phyloP scores from a whole-genome alignment of 192 early-diverging fungal species.

The Mortierella claussenii region DNA sequence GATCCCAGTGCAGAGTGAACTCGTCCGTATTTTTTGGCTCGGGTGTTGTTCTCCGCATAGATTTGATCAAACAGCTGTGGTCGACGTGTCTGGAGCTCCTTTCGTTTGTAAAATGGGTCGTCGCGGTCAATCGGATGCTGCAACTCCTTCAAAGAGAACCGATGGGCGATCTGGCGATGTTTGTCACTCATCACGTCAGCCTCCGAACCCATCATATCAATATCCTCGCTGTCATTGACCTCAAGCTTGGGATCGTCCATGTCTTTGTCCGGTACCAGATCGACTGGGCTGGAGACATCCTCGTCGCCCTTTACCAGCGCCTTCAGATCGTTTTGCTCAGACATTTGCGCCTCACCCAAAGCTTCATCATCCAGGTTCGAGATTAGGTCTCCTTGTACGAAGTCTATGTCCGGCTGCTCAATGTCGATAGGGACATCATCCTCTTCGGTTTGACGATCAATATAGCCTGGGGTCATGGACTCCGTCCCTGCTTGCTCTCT shows the following conservation, averaged over 20 bases:
- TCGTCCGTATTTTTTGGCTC: slow-evolving; percentile 48
- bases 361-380: slow-evolving; percentile 10
- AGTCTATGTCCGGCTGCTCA: slow-evolving; percentile 3
- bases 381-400: background rate
- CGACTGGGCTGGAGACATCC: slow-evolving; percentile 15
- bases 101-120: slow-evolving; percentile 35
- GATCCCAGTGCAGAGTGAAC: slow-evolving; percentile 43
- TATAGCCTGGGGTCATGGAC: background rate
- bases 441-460: background rate
- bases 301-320: slow-evolving; percentile 12
- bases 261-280: slow-evolving; percentile 29
- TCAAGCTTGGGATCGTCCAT: slow-evolving; percentile 33
- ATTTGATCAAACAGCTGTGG: slow-evolving; percentile 58
- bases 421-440: slow-evolving; percentile 7
- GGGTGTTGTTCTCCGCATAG: slow-evolving; percentile 48
- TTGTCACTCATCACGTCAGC: slow-evolving; percentile 5
- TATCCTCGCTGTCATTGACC: slow-evolving; percentile 18
- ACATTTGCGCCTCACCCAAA: background rate
- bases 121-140: slow-evolving; percentile 22
- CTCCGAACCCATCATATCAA: slow-evolving; percentile 8
- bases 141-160: slow-evolving; percentile 23
- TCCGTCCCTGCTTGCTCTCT: slow-evolving; percentile 1
- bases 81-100: slow-evolving; percentile 43
- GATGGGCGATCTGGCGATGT: slow-evolving; percentile 8
- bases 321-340: background rate